A percentile compares a stretch with the other conserved stretches of the same genome.
These are phyloP conservation scores for Pleoardoris graminearum DNA, from an alignment of 2,329 filamentous ascomycete genomes.

Conservation along the genomic window DNA sequence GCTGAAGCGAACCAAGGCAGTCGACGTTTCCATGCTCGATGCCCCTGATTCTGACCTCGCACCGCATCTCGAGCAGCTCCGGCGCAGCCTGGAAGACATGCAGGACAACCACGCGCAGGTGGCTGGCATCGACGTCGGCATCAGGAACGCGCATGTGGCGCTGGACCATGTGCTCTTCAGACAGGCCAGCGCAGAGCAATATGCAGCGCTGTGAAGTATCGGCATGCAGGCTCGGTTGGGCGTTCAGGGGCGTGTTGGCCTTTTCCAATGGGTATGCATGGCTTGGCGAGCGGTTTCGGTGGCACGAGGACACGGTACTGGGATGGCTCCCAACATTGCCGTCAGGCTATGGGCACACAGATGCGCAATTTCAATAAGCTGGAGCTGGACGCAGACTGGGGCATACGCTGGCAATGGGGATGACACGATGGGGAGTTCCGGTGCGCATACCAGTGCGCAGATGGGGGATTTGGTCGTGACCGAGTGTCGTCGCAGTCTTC, in stretches of 20 bases:
- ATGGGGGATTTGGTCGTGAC: conserved; percentile 5
- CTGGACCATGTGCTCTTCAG: conserved; percentile 43
- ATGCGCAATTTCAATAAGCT: conserved; percentile 27
- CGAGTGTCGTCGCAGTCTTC: conserved; percentile 17
- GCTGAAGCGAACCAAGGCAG: conserved; percentile 24
- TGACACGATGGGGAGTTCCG: background rate
- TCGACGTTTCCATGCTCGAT: conserved; percentile 29
- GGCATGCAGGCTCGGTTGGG: conserved; percentile 29
- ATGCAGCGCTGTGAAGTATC: conserved; percentile 37
- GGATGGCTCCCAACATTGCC: conserved; percentile 17
- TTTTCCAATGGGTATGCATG: conserved; percentile 24
- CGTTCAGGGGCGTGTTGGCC: conserved; percentile 20
- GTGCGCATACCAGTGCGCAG: conserved; percentile 12
- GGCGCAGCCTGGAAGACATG: conserved; percentile 45
- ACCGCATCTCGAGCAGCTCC: conserved; percentile 43
- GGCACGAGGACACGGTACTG: conserved; percentile 23
- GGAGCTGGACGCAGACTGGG: conserved; percentile 16
- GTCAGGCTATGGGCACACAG: conserved; percentile 21
- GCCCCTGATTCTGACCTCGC: conserved; percentile 36
- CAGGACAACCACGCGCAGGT: conserved; percentile 45
- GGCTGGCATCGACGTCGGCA: conserved; percentile 38
- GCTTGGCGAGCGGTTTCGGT: conserved; percentile 20
- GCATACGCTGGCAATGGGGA: background rate
- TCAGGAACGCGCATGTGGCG: conserved; percentile 34
- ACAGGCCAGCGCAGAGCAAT: conserved; percentile 36